Conservation (phyloP, 177 flowering plant species). For the Telopea speciosissima region DNA sequence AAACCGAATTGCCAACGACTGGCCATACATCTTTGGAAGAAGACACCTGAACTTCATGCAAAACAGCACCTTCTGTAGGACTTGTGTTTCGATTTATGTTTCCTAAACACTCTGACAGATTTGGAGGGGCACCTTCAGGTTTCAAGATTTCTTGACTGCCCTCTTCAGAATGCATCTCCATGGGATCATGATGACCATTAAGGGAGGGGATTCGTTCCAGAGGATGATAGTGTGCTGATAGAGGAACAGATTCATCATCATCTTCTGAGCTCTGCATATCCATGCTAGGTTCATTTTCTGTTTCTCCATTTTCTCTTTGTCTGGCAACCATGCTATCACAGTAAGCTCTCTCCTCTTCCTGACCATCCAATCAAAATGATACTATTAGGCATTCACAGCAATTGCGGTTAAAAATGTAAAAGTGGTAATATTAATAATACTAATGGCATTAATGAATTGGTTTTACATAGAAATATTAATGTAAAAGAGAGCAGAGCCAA, state of each 20-base stretch:
- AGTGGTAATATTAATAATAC: no score
- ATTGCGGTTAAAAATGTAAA: background rate
- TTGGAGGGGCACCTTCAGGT: conserved; percentile 22
- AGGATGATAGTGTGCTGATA: conserved; percentile 20
- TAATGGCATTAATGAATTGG: background rate
- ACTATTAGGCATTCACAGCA: background rate
- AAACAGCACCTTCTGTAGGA: conserved; percentile 19
- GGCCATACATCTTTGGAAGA: conserved; percentile 46
- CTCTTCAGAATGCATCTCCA: conserved; percentile 24
- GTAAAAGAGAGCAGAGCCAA: conserved; percentile 9
- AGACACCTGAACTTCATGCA: conserved; percentile 23
- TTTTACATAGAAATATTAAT: background rate
- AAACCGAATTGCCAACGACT: conserved; percentile 24
- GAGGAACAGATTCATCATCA: conserved; percentile 22
- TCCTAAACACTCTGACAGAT: conserved; percentile 23
- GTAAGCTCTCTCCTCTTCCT: conserved; percentile 33
- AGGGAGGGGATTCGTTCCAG: conserved; percentile 26
- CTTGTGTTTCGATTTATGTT: conserved; percentile 24
- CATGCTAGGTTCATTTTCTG: conserved; percentile 5
- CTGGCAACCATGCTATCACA: conserved; percentile 18
- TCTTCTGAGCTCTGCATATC: conserved; percentile 17
- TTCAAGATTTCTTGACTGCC: conserved; percentile 9
- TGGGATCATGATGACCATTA: conserved; percentile 18
- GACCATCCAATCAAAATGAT: background rate
- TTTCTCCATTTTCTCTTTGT: conserved; percentile 16